Evolutionary conservation across 345 rosid species (phyloP).

Genomic region (Sonneratia caseolaris): DNA sequence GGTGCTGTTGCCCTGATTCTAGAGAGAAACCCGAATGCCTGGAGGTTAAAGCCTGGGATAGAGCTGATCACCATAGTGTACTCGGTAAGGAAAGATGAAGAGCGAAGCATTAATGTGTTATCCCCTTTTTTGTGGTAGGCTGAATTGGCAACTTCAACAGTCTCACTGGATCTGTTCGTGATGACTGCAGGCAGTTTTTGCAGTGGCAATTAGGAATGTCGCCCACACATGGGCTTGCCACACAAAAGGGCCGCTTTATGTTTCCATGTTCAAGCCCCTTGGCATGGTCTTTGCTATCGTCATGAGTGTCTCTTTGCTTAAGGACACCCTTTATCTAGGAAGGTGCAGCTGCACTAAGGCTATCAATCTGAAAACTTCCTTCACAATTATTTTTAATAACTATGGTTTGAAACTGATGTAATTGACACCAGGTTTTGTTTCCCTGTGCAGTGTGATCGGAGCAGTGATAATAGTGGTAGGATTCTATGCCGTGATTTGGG

Average conservation of each 20-base stretch:
- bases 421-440: not conserved
- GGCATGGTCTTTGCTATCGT: slow-evolving; percentile 9
- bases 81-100: not conserved
- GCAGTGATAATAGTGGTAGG: slow-evolving; percentile 13
- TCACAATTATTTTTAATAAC: not conserved
- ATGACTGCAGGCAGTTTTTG: slow-evolving; percentile 9
- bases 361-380: not conserved
- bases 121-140: not conserved
- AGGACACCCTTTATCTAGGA: slow-evolving; percentile 12
- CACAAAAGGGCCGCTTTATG: slow-evolving; percentile 13
- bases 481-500: slow-evolving; percentile 15
- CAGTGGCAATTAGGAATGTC: slow-evolving; percentile 1
- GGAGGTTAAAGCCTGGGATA: not conserved
- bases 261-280: slow-evolving; percentile 13
- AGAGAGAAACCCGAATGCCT: not conserved
- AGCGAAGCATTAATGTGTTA: not conserved
- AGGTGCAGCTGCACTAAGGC: not conserved
- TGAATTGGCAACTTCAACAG: not conserved
- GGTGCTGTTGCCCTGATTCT: not conserved
- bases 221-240: slow-evolving; percentile 7
- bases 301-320: slow-evolving; percentile 12
- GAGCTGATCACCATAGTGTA: not conserved
- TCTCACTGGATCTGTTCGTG: not conserved
- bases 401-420: not conserved
- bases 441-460: slow-evolving; percentile 13